phyloP scores from a whole-genome alignment of 2,329 filamentous ascomycete species.

The Metarhizium rileyi region DNA sequence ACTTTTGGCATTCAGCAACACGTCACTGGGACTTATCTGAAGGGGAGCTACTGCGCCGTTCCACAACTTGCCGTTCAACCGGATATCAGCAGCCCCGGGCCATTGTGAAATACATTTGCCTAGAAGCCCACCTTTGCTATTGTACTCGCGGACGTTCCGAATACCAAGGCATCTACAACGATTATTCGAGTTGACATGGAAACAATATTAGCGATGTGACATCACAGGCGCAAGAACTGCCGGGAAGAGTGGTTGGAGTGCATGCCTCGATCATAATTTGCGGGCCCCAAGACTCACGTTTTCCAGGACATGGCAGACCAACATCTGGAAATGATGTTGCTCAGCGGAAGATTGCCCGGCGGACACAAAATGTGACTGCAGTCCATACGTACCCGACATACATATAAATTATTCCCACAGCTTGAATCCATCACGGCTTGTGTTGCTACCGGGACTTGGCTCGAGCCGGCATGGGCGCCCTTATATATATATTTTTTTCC shows the following conservation, averaged over 20 bases:
- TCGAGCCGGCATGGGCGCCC: not conserved
- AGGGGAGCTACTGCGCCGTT: not conserved
- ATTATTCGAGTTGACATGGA: not conserved
- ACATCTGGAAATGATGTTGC: not conserved
- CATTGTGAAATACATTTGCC: not conserved
- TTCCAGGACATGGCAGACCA: not conserved
- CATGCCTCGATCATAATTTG: not conserved
- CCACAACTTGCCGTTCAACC: not conserved
- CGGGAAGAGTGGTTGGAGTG: not conserved
- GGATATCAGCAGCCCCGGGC: not conserved
- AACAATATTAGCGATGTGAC: not conserved
- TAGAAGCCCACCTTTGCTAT: not conserved
- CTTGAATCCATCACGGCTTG: not conserved
- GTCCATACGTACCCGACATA: not conserved
- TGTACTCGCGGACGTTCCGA: not conserved
- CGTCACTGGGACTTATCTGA: not conserved
- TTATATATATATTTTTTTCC: not conserved
- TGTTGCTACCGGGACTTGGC: not conserved
- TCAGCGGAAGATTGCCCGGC: not conserved
- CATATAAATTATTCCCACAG: not conserved
- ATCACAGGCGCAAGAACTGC: not conserved
- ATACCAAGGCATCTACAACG: not conserved
- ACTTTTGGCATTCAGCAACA: conserved; percentile 53
- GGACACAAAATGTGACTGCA: not conserved
- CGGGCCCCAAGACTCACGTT: not conserved